phyloP scores from a whole-genome alignment of 495 filamentous ascomycete genomes.

The Lentithecium fluviatile region DNA sequence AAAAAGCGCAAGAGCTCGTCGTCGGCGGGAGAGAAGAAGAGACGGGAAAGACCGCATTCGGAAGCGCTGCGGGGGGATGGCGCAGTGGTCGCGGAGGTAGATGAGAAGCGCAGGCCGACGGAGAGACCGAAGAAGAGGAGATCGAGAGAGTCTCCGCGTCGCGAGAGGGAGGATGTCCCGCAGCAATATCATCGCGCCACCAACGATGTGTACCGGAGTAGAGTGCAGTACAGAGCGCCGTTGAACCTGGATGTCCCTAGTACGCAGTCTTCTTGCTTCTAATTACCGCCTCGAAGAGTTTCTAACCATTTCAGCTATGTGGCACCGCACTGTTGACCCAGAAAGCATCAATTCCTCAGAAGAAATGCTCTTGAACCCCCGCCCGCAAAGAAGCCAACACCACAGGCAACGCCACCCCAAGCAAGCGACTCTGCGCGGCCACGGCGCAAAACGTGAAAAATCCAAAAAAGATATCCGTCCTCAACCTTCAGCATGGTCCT shows the following conservation, averaged over 20 bases:
- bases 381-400: slow-evolving; percentile 29
- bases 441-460: slow-evolving; percentile 35
- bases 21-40: slow-evolving; percentile 33
- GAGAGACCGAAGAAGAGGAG: slow-evolving; percentile 16
- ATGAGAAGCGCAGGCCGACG: slow-evolving; percentile 30
- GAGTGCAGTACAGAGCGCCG: slow-evolving; percentile 24
- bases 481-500: slow-evolving; percentile 17
- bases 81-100: slow-evolving; percentile 23
- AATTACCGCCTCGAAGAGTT: too few relatives aligned
- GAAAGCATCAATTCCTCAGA: slow-evolving; percentile 22
- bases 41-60: slow-evolving; percentile 18
- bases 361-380: slow-evolving; percentile 34
- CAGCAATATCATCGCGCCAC: slow-evolving; percentile 5
- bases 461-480: slow-evolving; percentile 23
- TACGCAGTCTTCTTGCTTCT: too few relatives aligned
- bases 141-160: slow-evolving; percentile 1
- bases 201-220: slow-evolving; percentile 12
- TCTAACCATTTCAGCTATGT: slow-evolving; percentile 1
- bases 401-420: slow-evolving; percentile 29
- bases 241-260: slow-evolving; percentile 27
- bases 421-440: slow-evolving; percentile 25
- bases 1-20: slow-evolving; percentile 31
- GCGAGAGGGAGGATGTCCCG: slow-evolving; percentile 16
- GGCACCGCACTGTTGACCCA: slow-evolving; percentile 27
- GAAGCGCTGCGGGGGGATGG: slow-evolving; percentile 26